A percentile compares a stretch with the other conserved stretches of the same genome.
phyloP scores from a whole-genome alignment of 225 moss, liverwort and hornwort genomes.

The Polytrichum formosum region DNA sequence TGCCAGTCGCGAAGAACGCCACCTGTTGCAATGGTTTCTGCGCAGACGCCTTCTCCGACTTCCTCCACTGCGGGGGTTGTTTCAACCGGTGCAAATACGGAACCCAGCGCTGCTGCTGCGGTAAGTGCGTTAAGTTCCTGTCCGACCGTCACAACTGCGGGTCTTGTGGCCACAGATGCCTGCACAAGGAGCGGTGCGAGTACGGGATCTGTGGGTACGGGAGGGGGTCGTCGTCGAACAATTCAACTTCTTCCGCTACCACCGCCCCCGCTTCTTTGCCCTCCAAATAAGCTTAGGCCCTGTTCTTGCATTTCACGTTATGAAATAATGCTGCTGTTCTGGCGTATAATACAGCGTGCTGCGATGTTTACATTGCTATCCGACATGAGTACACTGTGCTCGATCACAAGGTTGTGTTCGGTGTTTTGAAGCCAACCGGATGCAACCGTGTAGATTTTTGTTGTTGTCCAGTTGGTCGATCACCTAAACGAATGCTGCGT shows the following conservation, averaged over 20 bases:
- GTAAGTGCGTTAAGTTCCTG: background rate
- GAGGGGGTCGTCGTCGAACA: background rate
- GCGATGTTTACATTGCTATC: background rate
- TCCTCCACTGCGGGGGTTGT: background rate
- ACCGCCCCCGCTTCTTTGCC: background rate
- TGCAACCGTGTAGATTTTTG: no score
- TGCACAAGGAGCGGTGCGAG: background rate
- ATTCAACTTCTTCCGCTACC: no score
- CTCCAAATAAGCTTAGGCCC: background rate
- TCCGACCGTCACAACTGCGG: background rate
- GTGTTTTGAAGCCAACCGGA: no score
- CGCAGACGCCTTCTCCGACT: background rate
- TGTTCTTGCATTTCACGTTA: background rate
- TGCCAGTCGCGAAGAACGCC: slow-evolving; percentile 1
- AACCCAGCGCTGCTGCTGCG: background rate
- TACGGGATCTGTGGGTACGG: background rate
- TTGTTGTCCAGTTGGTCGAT: no score
- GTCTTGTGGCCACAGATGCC: background rate
- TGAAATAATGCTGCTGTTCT: background rate
- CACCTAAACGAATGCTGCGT: no score
- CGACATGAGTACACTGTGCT: no score
- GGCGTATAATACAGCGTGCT: background rate
- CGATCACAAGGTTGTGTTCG: no score
- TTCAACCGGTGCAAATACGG: background rate
- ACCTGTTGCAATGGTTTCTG: slow-evolving; percentile 3